A percentile compares a stretch with the other conserved stretches of the same genome.
These are phyloP conservation scores for Clarireedia sp. DNA, from an alignment of 2,329 filamentous ascomycete species.

Conservation along the genomic window DNA sequence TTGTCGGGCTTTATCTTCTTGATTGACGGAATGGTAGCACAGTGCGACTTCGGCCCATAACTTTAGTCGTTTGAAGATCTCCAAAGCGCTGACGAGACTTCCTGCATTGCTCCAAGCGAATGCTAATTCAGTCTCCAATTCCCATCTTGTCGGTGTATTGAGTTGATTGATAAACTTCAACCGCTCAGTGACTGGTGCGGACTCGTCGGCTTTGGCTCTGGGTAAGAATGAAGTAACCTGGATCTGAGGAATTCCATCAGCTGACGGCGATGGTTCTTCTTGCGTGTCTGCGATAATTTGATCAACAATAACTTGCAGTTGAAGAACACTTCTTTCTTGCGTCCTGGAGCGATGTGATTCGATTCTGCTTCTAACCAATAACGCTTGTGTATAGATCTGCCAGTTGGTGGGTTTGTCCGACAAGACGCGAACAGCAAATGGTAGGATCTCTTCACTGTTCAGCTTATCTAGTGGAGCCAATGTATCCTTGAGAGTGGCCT, in stretches of 20 bases:
- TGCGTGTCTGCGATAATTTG: constrained; percentile 83
- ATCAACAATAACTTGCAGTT: constrained; percentile 91
- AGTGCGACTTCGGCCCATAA: constrained; percentile 94
- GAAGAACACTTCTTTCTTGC: constrained; percentile 78
- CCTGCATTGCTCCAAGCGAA: constrained; percentile 87
- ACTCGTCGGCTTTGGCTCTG: constrained; percentile 64
- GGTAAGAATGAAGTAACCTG: constrained; percentile 75
- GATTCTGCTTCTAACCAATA: constrained; percentile 82
- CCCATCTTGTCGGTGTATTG: constrained; percentile 81
- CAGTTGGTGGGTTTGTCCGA: constrained; percentile 88
- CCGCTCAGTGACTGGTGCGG: constrained; percentile 67
- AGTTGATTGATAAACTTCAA: constrained; percentile 79
- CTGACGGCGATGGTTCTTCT: constrained; percentile 16
- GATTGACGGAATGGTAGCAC: constrained; percentile 49
- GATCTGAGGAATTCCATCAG: constrained; percentile 32
- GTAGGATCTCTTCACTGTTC: constrained; percentile 87
- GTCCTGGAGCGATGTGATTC: constrained; percentile 84
- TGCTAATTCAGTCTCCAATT: constrained; percentile 87
- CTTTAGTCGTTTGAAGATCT: constrained; percentile 88
- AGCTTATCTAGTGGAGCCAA: constrained; percentile 75
- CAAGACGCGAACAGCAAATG: constrained; percentile 82
- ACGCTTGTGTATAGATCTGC: constrained; percentile 93
- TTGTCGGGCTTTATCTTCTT: constrained; percentile 72
- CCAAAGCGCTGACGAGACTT: constrained; percentile 79
- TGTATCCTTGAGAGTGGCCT: constrained; percentile 81